These are phyloP conservation scores for Inga oerstediana DNA, from an alignment of 306 rosid genomes.

Conservation along the genomic window DNA sequence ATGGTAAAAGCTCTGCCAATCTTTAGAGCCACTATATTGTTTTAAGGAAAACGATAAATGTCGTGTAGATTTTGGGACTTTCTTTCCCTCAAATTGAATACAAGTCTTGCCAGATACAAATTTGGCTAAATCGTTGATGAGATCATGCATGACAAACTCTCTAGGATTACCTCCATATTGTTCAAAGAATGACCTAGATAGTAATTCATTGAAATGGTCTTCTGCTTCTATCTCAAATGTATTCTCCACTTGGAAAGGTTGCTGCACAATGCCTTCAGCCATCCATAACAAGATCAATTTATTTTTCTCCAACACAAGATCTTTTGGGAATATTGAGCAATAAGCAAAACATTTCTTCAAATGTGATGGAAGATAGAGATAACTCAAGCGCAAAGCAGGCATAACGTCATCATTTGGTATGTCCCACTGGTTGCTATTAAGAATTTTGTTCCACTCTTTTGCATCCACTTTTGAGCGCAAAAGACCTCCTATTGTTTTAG, in stretches of 20 bases:
- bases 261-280: constrained; percentile 41
- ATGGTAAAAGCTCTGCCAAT: not conserved
- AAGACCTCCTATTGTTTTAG: constrained; percentile 31
- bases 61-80: constrained; percentile 8
- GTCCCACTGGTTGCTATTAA: no score
- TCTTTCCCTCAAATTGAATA: not conserved
- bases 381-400: no score
- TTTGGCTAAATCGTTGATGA: constrained; percentile 33
- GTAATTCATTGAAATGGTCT: constrained; percentile 33
- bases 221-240: constrained; percentile 28
- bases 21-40: not conserved
- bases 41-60: constrained; percentile 22
- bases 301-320: not conserved
- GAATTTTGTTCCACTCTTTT: not conserved
- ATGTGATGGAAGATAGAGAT: no score
- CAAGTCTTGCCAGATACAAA: not conserved
- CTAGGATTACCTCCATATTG: not conserved
- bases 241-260: not conserved
- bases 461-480: no score
- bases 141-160: constrained; percentile 36
- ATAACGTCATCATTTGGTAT: no score
- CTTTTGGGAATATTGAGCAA: constrained; percentile 35
- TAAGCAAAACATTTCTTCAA: no score
- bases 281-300: constrained; percentile 39
- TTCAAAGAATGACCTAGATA: constrained; percentile 33